phyloP scores from a whole-genome alignment of 2,329 filamentous ascomycete genomes.

The Alternaria alternata region DNA sequence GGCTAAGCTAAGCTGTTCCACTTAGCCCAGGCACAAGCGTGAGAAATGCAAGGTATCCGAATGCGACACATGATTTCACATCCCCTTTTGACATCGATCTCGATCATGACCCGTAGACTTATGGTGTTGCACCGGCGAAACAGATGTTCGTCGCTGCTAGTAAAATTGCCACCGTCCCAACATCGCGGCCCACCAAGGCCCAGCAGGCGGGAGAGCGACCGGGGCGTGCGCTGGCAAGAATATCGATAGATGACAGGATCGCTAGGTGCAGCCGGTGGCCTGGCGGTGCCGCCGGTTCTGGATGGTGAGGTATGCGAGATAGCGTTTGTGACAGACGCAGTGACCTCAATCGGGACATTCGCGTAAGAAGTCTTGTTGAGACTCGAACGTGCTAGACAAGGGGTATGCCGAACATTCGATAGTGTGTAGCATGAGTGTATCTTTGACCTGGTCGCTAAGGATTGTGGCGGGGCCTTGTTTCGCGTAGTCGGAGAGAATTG shows the following conservation, averaged over 20 bases:
- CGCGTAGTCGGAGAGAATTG: constrained; percentile 13
- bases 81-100: constrained; percentile 2
- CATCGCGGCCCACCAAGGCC: constrained; percentile 7
- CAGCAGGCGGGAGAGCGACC: constrained; percentile 15
- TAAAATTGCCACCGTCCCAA: constrained; percentile 4
- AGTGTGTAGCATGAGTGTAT: constrained; percentile 21
- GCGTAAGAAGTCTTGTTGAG: constrained; percentile 16
- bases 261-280: constrained; percentile 9
- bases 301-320: constrained; percentile 11
- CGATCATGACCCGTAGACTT: constrained; percentile 1
- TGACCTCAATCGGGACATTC: constrained; percentile 13
- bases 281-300: constrained; percentile 10
- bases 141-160: constrained; percentile 9
- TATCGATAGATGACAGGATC: constrained; percentile 11
- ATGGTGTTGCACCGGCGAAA: constrained; percentile 8
- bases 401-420: constrained; percentile 17
- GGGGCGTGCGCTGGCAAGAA: constrained; percentile 9
- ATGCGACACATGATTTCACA: constrained; percentile 2
- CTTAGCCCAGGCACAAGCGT: constrained; percentile 12
- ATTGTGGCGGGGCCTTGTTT: constrained; percentile 8
- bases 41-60: constrained; percentile 4
- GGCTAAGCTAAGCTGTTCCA: constrained; percentile 9
- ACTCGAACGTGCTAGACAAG: constrained; percentile 18
- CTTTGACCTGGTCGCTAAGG: constrained; percentile 12
- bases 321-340: constrained; percentile 18